Evolutionary conservation across 345 rosid genomes (phyloP), one percentile per base, ranked within the genome.

Genomic region (Aurinia saxatilis): DNA sequence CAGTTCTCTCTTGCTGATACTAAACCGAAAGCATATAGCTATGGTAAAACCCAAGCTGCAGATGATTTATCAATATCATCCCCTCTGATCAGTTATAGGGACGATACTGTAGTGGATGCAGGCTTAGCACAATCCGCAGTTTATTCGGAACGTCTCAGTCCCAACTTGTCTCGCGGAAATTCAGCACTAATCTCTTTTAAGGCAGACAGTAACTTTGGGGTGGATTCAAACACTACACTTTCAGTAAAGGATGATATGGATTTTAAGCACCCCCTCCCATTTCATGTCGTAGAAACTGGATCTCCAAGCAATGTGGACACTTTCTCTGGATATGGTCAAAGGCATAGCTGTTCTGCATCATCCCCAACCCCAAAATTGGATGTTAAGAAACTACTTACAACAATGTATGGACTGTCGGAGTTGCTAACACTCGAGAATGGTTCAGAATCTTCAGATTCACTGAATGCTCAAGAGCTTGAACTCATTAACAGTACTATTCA

Each of bases 401-500:
- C 70, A 3, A 71, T 71, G 53, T 70, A 63, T 51, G 75, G 70
- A 10, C 60, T 71, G 55, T 71, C 75, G 9, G 74, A 76, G 78
- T 73, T 81, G 60, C 87, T 85, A 46, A 46, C 73, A 46, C 25
- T 34, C 53, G 46, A 68, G 38, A 72, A 65, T 61, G 81, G 76
- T 79, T 62, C 75, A 65, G 72, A 65, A 13, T 66, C 58, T 70
- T 66, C 70, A 50, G 74, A 67, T 66, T 70, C 74, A 55, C 12
- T 49, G 45, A 55, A 68, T 69, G 73, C 65, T 50, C 75, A 73
- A 54, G 82, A 73, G 50, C 59, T 60, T 77, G 80, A 53, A 61
- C 78, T 66, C 52, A 37, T 84, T 60, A 75, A 63, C 69, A 70
- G 53, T 60, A 74, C 79, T 59, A 72, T 83, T 36, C 50, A 73